A percentile compares a stretch with the other conserved stretches of the same genome.
Conservation (phyloP, 352 stramenopile species). For the Blastocystis sp. region DNA sequence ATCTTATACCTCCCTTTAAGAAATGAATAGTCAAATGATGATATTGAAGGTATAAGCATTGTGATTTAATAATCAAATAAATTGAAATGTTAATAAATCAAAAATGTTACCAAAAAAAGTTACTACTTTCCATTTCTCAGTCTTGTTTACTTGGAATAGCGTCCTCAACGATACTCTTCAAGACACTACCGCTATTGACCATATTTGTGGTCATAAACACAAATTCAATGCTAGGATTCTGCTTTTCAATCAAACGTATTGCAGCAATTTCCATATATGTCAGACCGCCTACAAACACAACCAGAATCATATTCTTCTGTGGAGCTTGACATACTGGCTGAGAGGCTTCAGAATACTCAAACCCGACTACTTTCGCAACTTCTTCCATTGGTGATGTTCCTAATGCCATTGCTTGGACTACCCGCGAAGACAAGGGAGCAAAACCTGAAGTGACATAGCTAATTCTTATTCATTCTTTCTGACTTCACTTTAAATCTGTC, state of each 20-base stretch:
- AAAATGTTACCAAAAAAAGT: too few species aligned
- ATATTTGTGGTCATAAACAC: conserved; percentile 50
- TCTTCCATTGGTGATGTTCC: conserved; percentile 38
- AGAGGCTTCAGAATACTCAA: background rate
- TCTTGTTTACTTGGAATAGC: background rate
- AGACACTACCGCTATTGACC: background rate
- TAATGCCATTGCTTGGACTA: background rate
- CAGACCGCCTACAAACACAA: conserved; percentile 49
- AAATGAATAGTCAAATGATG: too few species aligned
- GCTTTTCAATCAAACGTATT: conserved; percentile 6
- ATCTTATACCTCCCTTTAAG: too few species aligned
- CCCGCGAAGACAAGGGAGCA: background rate
- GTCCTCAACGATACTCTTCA: conserved; percentile 22
- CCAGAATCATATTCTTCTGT: background rate
- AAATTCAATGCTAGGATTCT: background rate
- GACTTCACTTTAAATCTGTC: conserved; percentile 37
- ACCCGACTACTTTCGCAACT: background rate
- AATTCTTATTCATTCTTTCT: background rate
- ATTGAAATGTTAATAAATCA: background rate
- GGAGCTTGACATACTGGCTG: background rate
- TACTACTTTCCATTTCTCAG: background rate
- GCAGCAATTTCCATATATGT: conserved; percentile 58
- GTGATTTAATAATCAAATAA: background rate
- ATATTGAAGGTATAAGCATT: background rate
- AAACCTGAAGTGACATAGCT: conserved; percentile 67